Evolutionary conservation across 176 grass and related monocot genomes (phyloP).

Genomic region (Musa beccarii): DNA sequence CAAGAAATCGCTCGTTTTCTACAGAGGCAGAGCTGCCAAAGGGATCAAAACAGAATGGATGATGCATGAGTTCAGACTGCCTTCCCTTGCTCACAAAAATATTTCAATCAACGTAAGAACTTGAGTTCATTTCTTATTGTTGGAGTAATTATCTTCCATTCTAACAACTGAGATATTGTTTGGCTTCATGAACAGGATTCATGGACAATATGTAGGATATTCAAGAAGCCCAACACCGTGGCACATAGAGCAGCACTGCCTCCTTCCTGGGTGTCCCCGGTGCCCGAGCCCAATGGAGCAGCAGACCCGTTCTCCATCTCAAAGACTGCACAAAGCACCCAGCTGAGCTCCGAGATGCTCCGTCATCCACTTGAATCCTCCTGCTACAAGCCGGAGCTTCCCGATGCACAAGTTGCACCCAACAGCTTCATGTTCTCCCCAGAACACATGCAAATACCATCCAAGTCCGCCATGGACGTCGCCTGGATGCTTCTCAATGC

Average conservation of each 20-base stretch:
- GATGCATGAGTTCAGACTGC: slow-evolving; percentile 93
- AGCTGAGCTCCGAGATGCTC: slow-evolving; percentile 41
- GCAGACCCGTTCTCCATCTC: slow-evolving; percentile 23
- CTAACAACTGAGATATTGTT: background rate
- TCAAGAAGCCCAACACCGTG: slow-evolving; percentile 83
- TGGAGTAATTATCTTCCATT: background rate
- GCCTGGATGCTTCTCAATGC: slow-evolving; percentile 1
- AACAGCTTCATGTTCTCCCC: slow-evolving; percentile 31
- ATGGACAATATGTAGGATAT: slow-evolving; percentile 90
- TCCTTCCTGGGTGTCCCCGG: slow-evolving; percentile 50
- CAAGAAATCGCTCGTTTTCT: slow-evolving; percentile 97
- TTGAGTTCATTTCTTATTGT: background rate
- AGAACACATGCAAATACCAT: slow-evolving; percentile 31
- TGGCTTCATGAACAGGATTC: slow-evolving; percentile 59
- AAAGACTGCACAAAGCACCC: slow-evolving; percentile 24
- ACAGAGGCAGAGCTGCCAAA: slow-evolving; percentile 95
- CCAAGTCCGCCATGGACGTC: slow-evolving; percentile 10
- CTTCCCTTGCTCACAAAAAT: slow-evolving; percentile 59
- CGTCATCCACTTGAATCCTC: slow-evolving; percentile 16
- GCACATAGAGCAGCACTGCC: slow-evolving; percentile 57
- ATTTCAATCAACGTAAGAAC: slow-evolving; percentile 68
- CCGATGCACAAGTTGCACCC: slow-evolving; percentile 29
- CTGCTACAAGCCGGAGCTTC: slow-evolving; percentile 32
- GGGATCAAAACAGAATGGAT: slow-evolving; percentile 96
- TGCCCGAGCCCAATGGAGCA: slow-evolving; percentile 36